phyloP scores from a whole-genome alignment of 306 rosid species.

The Sicyos baderoa region DNA sequence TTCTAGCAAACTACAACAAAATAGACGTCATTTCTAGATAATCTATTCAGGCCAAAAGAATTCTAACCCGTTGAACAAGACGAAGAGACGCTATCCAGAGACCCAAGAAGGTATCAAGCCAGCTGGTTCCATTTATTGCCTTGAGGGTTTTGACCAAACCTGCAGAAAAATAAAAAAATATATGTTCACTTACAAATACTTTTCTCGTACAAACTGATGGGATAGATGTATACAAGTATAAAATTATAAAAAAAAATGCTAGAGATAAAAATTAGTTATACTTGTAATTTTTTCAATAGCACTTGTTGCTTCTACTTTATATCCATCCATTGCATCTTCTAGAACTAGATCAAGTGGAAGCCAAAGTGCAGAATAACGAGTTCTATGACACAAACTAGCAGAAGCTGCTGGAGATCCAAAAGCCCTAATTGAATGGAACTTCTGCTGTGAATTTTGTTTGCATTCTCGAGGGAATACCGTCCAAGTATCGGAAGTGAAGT shows the following conservation, averaged over 20 bases:
- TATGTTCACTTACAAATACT: conserved; percentile 16
- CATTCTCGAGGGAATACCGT: conserved; percentile 46
- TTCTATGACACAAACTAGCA: conserved; percentile 64
- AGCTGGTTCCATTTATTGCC: conserved; percentile 85
- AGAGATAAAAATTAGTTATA: conserved; percentile 22
- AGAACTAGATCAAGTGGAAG: conserved; percentile 87
- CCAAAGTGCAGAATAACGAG: conserved; percentile 78
- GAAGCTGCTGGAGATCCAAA: conserved; percentile 72
- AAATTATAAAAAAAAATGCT: conserved; percentile 3
- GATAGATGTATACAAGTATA: background rate
- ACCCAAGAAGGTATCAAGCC: conserved; percentile 90
- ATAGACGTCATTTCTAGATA: too few relatives aligned
- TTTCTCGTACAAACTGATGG: conserved; percentile 9
- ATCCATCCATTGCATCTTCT: conserved; percentile 98
- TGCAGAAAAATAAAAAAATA: conserved; percentile 30
- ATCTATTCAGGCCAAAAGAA: background rate
- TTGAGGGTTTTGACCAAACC: conserved; percentile 81
- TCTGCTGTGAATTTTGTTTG: conserved; percentile 57
- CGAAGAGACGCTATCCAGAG: conserved; percentile 96
- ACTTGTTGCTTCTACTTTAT: conserved; percentile 82
- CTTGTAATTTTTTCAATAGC: conserved; percentile 74
- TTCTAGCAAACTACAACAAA: too few relatives aligned
- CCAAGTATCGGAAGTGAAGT: conserved; percentile 45
- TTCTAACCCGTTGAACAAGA: conserved; percentile 82
- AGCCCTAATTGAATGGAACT: conserved; percentile 60